Evolutionary conservation across 2,329 filamentous ascomycete genomes (phyloP).

Genomic region (Sporothrix mexicana): DNA sequence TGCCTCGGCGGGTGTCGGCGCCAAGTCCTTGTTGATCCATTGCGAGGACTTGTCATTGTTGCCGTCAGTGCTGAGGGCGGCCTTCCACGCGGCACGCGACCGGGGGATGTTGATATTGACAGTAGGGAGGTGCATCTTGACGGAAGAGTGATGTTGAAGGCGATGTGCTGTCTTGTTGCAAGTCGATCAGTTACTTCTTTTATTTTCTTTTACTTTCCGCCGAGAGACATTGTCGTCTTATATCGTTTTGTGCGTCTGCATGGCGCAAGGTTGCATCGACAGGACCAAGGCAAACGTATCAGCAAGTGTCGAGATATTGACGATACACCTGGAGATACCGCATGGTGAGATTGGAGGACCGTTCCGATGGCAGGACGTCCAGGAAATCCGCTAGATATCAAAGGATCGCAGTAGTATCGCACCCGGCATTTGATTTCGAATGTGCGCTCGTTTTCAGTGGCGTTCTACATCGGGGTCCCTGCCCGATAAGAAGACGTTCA

Average conservation of each 20-base stretch:
- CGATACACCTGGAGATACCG: conserved; percentile 2
- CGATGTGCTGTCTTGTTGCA: neutral
- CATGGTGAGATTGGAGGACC: conserved; percentile 13
- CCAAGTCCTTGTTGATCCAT: conserved; percentile 35
- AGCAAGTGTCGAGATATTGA: neutral
- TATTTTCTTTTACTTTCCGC: neutral
- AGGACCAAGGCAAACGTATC: conserved; percentile 8
- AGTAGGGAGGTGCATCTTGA: conserved; percentile 24
- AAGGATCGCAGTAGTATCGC: neutral
- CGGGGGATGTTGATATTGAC: conserved; percentile 17
- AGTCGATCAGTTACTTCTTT: neutral
- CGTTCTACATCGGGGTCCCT: neutral
- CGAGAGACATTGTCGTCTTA: conserved; percentile 10
- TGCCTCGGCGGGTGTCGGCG: conserved; percentile 26
- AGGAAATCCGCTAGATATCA: neutral
- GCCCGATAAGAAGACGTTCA: conserved; percentile 7
- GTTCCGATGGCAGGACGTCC: neutral
- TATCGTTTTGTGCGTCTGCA: neutral
- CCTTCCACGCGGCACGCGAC: conserved; percentile 31
- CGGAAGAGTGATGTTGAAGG: neutral
- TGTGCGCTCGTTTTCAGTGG: neutral
- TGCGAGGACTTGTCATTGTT: conserved; percentile 29
- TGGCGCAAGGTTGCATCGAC: neutral
- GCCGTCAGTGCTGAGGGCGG: conserved; percentile 29
- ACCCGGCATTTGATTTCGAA: neutral